Conservation (phyloP, 2,329 filamentous ascomycete genomes). For the Fusarium sp. region DNA sequence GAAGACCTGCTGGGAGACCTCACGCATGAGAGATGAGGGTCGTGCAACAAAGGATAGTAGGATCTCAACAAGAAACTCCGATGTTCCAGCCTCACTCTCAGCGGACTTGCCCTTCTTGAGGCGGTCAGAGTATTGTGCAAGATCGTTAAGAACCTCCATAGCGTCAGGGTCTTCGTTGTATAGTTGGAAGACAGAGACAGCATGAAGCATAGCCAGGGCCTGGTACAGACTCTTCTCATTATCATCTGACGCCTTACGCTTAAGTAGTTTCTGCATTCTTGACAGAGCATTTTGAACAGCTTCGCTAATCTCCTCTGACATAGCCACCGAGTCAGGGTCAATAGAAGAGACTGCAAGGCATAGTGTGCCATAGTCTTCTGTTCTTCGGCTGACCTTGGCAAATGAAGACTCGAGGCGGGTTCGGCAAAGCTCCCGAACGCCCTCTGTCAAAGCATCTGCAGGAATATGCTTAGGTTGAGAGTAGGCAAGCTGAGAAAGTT, state of each 20-base stretch:
- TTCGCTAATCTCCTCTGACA: slow-evolving; percentile 65
- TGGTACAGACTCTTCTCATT: slow-evolving; percentile 59
- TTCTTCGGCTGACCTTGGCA: slow-evolving; percentile 65
- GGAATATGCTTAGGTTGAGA: slow-evolving; percentile 57
- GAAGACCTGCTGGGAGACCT: slow-evolving; percentile 90
- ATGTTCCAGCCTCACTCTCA: slow-evolving; percentile 66
- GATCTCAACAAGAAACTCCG: slow-evolving; percentile 85
- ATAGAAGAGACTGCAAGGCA: slow-evolving; percentile 66
- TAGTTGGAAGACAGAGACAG: slow-evolving; percentile 85
- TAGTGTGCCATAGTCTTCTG: slow-evolving; percentile 64
- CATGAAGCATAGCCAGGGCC: slow-evolving; percentile 83
- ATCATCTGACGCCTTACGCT: slow-evolving; percentile 51
- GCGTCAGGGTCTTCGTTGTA: slow-evolving; percentile 92
- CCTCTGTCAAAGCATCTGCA: slow-evolving; percentile 60
- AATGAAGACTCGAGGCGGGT: slow-evolving; percentile 68
- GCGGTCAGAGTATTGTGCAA: slow-evolving; percentile 79
- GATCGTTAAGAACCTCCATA: slow-evolving; percentile 81
- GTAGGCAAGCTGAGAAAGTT: slow-evolving; percentile 67
- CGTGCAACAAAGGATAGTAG: slow-evolving; percentile 90
- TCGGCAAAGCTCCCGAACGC: slow-evolving; percentile 64
- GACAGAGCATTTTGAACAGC: slow-evolving; percentile 64
- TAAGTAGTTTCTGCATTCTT: slow-evolving; percentile 64
- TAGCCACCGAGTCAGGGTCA: slow-evolving; percentile 62
- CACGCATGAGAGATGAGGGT: slow-evolving; percentile 84
- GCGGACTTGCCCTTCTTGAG: slow-evolving; percentile 61